These are phyloP conservation scores for Pseudogymnoascus sp. DNA, from an alignment of 2,329 filamentous ascomycete species.

Conservation along the genomic window DNA sequence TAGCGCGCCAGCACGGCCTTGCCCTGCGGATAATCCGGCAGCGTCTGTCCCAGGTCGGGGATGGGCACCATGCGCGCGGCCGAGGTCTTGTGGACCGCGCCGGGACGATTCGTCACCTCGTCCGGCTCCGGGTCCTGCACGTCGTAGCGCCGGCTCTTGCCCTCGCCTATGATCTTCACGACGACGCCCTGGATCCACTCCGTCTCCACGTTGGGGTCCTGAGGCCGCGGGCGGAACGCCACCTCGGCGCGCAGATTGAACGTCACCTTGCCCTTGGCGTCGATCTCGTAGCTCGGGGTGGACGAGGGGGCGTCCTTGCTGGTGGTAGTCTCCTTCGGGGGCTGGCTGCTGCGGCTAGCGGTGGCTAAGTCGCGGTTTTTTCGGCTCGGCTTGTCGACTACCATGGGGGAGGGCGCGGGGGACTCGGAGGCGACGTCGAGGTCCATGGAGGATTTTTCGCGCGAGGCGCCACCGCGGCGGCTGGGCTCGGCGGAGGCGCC, in stretches of 20 bases:
- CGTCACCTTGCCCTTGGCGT: slow-evolving; percentile 39
- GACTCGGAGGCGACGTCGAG: slow-evolving; percentile 27
- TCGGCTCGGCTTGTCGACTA: slow-evolving; percentile 22
- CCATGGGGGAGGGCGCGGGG: slow-evolving; percentile 23
- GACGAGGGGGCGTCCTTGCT: not conserved
- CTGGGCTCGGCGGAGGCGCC: slow-evolving; percentile 13
- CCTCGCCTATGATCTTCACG: slow-evolving; percentile 65
- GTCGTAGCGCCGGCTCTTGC: slow-evolving; percentile 69
- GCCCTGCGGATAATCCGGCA: slow-evolving; percentile 55
- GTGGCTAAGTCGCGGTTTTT: slow-evolving; percentile 20
- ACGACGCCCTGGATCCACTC: slow-evolving; percentile 75
- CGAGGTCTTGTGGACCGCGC: slow-evolving; percentile 57
- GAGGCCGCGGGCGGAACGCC: slow-evolving; percentile 38
- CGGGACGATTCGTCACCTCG: slow-evolving; percentile 55
- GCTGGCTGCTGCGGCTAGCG: slow-evolving; percentile 17
- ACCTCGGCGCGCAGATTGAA: slow-evolving; percentile 58
- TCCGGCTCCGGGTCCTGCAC: slow-evolving; percentile 75
- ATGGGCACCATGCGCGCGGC: slow-evolving; percentile 73
- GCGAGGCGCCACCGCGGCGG: slow-evolving; percentile 17
- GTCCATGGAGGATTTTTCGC: slow-evolving; percentile 22
- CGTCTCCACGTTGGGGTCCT: slow-evolving; percentile 35
- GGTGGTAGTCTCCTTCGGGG: slow-evolving; percentile 20
- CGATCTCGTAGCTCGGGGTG: slow-evolving; percentile 10
- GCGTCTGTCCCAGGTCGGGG: slow-evolving; percentile 49
- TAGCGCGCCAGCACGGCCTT: slow-evolving; percentile 72